Conservation (phyloP, 1,139 yeast species). For the Diutina siamensis region DNA sequence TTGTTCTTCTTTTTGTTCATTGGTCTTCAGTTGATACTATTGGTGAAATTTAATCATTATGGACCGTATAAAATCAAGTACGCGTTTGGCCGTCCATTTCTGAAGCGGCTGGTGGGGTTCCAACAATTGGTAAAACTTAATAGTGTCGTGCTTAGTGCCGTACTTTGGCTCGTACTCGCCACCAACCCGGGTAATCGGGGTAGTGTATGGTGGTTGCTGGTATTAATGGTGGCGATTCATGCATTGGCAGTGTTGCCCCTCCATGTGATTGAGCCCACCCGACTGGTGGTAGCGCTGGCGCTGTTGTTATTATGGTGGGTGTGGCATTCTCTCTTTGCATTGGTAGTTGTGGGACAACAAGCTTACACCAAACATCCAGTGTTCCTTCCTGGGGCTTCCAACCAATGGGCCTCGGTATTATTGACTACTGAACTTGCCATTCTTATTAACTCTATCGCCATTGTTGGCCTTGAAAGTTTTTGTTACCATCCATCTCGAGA, state of each 20-base stretch:
- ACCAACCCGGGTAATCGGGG: background rate
- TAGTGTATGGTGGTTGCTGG: background rate
- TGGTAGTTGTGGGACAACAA: constrained; percentile 20
- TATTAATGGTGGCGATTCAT: constrained; percentile 9
- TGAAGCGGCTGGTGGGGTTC: constrained; percentile 18
- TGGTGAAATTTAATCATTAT: constrained; percentile 14
- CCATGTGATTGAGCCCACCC: constrained; percentile 28
- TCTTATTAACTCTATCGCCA: constrained; percentile 17
- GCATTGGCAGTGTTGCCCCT: constrained; percentile 23
- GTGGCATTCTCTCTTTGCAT: constrained; percentile 14
- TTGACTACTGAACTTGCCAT: constrained; percentile 11
- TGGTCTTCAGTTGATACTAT: constrained; percentile 12
- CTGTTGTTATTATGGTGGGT: constrained; percentile 35
- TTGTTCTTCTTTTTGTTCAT: constrained; percentile 11
- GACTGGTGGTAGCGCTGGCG: constrained; percentile 22
- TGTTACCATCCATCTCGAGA: constrained; percentile 35
- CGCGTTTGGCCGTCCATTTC: constrained; percentile 20
- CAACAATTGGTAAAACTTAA: constrained; percentile 16
- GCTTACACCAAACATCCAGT: constrained; percentile 17
- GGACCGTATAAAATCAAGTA: constrained; percentile 20
- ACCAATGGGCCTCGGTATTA: constrained; percentile 12
- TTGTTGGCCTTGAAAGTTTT: constrained; percentile 27
- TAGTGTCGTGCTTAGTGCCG: constrained; percentile 15
- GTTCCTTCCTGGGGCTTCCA: constrained; percentile 9
- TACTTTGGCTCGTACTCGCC: constrained; percentile 7